These are phyloP conservation scores for Boletus huronensis DNA, from an alignment of 768 basidiomycete genomes.

Conservation along the genomic window DNA sequence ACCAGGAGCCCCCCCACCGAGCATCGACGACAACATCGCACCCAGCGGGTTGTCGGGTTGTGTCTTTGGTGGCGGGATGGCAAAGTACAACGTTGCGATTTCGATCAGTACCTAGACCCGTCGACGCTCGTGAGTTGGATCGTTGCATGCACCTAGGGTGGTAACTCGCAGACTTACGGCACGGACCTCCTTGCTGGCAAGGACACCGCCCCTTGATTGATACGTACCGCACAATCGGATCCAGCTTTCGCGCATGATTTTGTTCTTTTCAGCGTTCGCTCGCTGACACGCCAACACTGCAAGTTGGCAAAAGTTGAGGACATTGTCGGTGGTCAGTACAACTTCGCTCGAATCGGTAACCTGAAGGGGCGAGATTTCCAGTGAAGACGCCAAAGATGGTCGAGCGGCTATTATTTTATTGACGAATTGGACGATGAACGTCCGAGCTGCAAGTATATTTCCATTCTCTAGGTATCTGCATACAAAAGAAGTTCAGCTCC, in stretches of 20 bases:
- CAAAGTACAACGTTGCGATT: constrained; percentile 77
- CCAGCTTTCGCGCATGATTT: constrained; percentile 78
- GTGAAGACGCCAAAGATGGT: constrained; percentile 39
- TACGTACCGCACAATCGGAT: constrained; percentile 81
- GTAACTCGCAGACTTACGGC: constrained; percentile 43
- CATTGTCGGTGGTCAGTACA: constrained; percentile 65
- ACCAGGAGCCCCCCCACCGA: constrained; percentile 62
- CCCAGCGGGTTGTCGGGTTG: constrained; percentile 78
- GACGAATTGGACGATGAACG: constrained; percentile 83
- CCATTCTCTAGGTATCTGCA: constrained; percentile 76
- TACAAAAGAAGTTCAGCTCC: constrained; percentile 4
- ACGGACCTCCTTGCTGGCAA: constrained; percentile 60
- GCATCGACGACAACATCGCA: constrained; percentile 84
- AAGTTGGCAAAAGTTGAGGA: constrained; percentile 88
- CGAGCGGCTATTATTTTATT: constrained; percentile 53
- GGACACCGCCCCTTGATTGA: constrained; percentile 61
- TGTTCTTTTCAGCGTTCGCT: constrained; percentile 75
- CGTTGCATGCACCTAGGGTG: neutral
- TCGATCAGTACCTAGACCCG: constrained; percentile 58
- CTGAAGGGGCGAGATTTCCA: constrained; percentile 43
- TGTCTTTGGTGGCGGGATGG: constrained; percentile 72
- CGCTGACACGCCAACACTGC: constrained; percentile 87
- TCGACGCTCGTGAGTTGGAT: neutral
- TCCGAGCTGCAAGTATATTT: constrained; percentile 88
- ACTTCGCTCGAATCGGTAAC: constrained; percentile 56